Evolutionary conservation across 225 moss, liverwort and hornwort species (phyloP), one percentile per base, ranked within the genome.

Genomic region (Pseudoscleropodium purum): DNA sequence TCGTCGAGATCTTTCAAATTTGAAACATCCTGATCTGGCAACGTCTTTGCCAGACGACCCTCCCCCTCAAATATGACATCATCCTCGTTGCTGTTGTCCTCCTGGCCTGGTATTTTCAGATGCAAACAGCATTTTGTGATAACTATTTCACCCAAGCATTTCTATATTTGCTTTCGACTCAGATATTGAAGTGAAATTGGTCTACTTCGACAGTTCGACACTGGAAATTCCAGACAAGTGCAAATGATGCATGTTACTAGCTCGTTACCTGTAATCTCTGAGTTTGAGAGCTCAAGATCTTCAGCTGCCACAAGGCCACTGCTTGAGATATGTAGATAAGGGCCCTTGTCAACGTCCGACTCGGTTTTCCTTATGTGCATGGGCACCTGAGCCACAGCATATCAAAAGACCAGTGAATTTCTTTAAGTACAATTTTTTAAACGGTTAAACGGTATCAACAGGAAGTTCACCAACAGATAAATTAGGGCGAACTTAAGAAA

Each of bases 251-350:
- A 56, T 74, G 73, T 76, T 87, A 89, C 70, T 39, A 81, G 68
- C 64, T 85, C 77, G 26, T 47, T 61, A 68, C 94, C 92, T 92
- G 84, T 91, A 51, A 86, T 89, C 89, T 87, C 90, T 52, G 89
- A 76, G 63, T 84, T 92, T 63, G 90, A 89, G 56, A 84, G 67
- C 85, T 89, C 91, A 87, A 91, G 39, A 82, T 93, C 90, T 88
- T 92, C 92, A 91, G 94, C 94, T 87, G 93, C 93, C 85, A 94
- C 94, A 79, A 93, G 84, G 65, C 93, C 94, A 84, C 93, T 92
- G 75, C 88, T 92, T 79, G 94, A 94, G 66, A 93, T 79, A 85
- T 90, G 90, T 41, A 94, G 52, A 82, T 68, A 94, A 47, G 94
- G 94, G 52, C 92, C 93, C 39, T 89, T 90, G 94, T 91, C 94